Conservation (phyloP, 306 rosid species). For the Sophora flavescens region DNA sequence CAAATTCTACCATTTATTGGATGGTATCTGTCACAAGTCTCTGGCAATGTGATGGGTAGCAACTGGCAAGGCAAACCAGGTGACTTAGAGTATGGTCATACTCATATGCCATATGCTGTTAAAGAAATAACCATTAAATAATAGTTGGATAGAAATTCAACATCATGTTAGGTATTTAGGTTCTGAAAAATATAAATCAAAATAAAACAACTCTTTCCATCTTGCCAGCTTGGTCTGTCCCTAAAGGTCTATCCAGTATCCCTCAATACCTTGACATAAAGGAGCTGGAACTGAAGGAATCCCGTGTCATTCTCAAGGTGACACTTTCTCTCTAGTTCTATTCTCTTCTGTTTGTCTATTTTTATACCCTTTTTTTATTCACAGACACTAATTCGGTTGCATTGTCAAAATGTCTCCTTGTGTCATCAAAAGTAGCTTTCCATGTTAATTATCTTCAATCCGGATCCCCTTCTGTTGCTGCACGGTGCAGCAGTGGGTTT, state of each 20-base stretch:
- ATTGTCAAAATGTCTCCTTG: slow-evolving; percentile 44
- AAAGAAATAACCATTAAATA: slow-evolving; percentile 6
- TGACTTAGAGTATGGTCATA: slow-evolving; percentile 35
- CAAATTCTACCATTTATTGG: slow-evolving; percentile 12
- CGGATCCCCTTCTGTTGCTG: too few species aligned
- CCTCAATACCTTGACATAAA: slow-evolving; percentile 38
- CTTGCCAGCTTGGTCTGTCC: slow-evolving; percentile 42
- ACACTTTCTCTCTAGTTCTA: background rate
- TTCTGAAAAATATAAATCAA: slow-evolving; percentile 4
- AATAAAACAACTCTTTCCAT: slow-evolving; percentile 36
- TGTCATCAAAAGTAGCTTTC: slow-evolving; percentile 23
- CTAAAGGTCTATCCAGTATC: slow-evolving; percentile 43
- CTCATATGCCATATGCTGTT: slow-evolving; percentile 12
- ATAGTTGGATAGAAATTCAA: slow-evolving; percentile 33
- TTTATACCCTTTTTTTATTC: slow-evolving; percentile 9
- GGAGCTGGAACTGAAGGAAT: slow-evolving; percentile 33
- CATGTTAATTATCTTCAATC: background rate
- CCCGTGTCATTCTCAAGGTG: slow-evolving; percentile 38
- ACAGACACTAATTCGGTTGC: slow-evolving; percentile 5
- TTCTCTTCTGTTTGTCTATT: slow-evolving; percentile 5
- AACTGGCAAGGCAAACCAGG: slow-evolving; percentile 40
- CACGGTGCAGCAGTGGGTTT: too few species aligned
- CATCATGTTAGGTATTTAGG: slow-evolving; percentile 44
- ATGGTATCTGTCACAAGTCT: slow-evolving; percentile 37
- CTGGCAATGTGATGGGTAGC: slow-evolving; percentile 22